Evolutionary conservation across 805 yeast species (phyloP).

Genomic region (Kodamaea lidongshanica): DNA sequence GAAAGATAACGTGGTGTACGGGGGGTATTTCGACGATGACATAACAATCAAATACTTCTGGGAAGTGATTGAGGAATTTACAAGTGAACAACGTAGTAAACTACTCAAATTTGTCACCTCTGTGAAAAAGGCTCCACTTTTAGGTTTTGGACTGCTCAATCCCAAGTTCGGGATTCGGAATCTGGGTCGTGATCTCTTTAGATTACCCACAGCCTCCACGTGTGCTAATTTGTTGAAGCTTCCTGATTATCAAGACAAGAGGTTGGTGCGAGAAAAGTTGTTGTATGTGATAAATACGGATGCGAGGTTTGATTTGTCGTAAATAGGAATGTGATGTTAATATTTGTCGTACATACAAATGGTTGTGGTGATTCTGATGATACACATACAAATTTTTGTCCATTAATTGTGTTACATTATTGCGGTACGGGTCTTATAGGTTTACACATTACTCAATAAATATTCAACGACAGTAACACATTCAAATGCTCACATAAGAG

Average conservation of each 20-base stretch:
- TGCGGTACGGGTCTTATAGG: too few species aligned
- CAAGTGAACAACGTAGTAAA: conserved; percentile 52
- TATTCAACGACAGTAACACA: too few species aligned
- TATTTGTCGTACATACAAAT: too few species aligned
- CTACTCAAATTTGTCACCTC: conserved; percentile 87
- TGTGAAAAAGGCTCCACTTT: conserved; percentile 82
- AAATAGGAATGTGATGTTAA: too few species aligned
- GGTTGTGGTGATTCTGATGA: too few species aligned
- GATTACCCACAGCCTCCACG: conserved; percentile 89
- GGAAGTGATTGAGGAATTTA: conserved; percentile 68
- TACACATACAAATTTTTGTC: too few species aligned
- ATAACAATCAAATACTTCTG: conserved; percentile 63
- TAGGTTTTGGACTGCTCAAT: conserved; percentile 59
- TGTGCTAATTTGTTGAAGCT: conserved; percentile 83
- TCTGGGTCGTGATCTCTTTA: conserved; percentile 46
- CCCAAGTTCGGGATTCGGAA: conserved; percentile 81
- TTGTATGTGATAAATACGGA: conserved; percentile 74
- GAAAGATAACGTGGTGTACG: conserved; percentile 53
- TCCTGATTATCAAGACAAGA: conserved; percentile 72
- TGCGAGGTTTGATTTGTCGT: conserved; percentile 73
- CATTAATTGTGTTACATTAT: too few species aligned
- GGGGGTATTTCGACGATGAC: conserved; percentile 54
- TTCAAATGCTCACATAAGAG: too few species aligned
- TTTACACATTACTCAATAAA: too few species aligned
- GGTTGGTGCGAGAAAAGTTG: conserved; percentile 56